These are phyloP conservation scores for Colletotrichum ledebouriae DNA, from an alignment of 2,329 filamentous ascomycete species.

Conservation along the genomic window DNA sequence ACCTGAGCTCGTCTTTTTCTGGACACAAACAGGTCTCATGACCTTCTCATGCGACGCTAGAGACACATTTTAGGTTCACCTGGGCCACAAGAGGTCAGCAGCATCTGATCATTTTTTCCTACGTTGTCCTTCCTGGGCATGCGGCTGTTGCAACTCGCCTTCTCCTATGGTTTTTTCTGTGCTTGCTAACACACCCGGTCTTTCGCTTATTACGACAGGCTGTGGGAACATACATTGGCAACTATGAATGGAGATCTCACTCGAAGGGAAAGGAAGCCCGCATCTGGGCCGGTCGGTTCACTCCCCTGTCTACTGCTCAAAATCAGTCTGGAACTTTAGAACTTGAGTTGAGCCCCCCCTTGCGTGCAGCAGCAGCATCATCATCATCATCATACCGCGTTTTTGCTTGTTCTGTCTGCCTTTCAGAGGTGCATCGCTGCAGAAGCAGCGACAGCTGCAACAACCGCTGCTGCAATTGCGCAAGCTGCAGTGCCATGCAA, in stretches of 20 bases:
- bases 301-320: not conserved
- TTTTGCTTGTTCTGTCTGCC: not conserved
- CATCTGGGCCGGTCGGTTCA: conserved; percentile 32
- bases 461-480: not conserved
- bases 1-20: conserved; percentile 39
- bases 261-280: not conserved
- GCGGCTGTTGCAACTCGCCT: not conserved
- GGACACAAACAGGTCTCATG: conserved; percentile 45
- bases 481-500: not conserved
- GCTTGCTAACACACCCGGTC: conserved; percentile 3
- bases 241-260: not conserved
- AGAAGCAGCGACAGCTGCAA: not conserved
- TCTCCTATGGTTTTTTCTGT: not conserved
- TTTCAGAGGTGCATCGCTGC: not conserved
- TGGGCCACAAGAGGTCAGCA: conserved; percentile 43
- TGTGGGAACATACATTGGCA: not conserved
- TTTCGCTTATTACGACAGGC: conserved; percentile 9
- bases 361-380: too few species aligned
- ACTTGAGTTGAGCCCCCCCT: not conserved
- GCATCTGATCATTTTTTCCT: conserved; percentile 40
- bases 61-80: conserved; percentile 43
- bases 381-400: not conserved
- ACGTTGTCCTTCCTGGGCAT: not conserved
- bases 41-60: conserved; percentile 43
- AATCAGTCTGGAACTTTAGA: conserved; percentile 5